Evolutionary conservation across 2,329 filamentous ascomycete species (phyloP).

Genomic region (Calonectria crousiana): DNA sequence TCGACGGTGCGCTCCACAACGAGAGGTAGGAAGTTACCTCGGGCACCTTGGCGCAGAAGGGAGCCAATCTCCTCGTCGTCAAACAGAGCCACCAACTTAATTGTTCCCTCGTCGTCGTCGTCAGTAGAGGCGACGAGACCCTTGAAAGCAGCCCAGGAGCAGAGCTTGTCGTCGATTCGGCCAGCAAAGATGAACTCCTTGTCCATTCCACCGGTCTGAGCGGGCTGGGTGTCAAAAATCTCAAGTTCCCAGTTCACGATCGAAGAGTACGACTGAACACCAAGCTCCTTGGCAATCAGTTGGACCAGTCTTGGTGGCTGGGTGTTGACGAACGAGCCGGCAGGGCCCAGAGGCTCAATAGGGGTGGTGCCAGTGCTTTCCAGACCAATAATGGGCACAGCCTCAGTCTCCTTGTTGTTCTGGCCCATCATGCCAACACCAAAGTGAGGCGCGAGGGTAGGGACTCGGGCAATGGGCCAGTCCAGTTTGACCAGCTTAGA

Average conservation of each 20-base stretch:
- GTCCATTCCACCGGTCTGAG: conserved; percentile 84
- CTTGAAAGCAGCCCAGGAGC: conserved; percentile 91
- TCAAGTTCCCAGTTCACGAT: conserved; percentile 98
- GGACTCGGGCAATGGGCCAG: conserved; percentile 94
- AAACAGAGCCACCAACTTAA: conserved; percentile 94
- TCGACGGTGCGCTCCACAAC: conserved; percentile 87
- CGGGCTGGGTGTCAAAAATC: conserved; percentile 91
- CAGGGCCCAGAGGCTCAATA: conserved; percentile 65
- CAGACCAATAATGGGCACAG: conserved; percentile 92
- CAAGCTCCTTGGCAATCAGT: conserved; percentile 83
- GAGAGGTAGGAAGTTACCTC: conserved; percentile 86
- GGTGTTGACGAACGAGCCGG: conserved; percentile 80
- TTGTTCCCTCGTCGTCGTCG: conserved; percentile 70
- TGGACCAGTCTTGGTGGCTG: conserved; percentile 89
- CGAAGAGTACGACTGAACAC: conserved; percentile 74
- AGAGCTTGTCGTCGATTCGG: conserved; percentile 97
- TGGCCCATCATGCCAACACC: conserved; percentile 77
- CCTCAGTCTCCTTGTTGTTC: conserved; percentile 90
- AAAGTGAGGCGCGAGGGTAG: conserved; percentile 94
- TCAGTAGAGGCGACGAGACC: conserved; percentile 79
- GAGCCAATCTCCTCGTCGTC: conserved; percentile 98
- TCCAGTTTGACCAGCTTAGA: conserved; percentile 89
- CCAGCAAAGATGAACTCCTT: conserved; percentile 96
- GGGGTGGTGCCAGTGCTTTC: conserved; percentile 70
- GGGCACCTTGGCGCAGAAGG: conserved; percentile 88